Evolutionary conservation across 129 eudicot species (phyloP).

Genomic region (Deinandra increscens): DNA sequence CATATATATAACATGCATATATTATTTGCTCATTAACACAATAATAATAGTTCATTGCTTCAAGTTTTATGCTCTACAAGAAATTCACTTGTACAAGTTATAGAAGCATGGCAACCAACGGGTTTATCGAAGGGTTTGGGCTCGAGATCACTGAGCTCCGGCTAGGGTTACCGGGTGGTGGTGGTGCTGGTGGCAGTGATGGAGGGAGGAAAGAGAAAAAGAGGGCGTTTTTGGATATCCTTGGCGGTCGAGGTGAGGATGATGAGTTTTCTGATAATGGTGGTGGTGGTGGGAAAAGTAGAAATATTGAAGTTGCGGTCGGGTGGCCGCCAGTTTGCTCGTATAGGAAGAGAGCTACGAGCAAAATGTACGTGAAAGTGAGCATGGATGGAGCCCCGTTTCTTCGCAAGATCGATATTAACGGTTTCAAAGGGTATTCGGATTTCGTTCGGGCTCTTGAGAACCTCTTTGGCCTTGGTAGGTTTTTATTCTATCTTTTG

Average conservation of each 20-base stretch:
- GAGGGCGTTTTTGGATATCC: constrained; percentile 6
- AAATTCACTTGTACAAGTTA: not conserved
- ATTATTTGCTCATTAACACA: constrained; percentile 1
- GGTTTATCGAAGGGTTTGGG: not conserved
- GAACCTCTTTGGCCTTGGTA: constrained; percentile 12
- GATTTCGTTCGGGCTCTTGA: constrained; percentile 12
- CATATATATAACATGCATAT: constrained; percentile 11
- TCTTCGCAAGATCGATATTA: constrained; percentile 12
- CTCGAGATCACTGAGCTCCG: constrained; percentile 9
- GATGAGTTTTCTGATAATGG: not conserved
- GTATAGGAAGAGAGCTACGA: constrained; percentile 3
- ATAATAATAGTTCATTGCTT: constrained; percentile 11
- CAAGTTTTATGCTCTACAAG: not conserved
- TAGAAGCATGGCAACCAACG: too few relatives aligned
- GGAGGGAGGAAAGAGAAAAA: not conserved
- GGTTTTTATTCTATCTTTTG: not conserved
- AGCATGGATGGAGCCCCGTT: constrained; percentile 14
- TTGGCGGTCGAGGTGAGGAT: not conserved
- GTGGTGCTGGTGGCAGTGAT: not conserved
- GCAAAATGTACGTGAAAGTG: constrained; percentile 10
- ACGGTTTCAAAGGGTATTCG: constrained; percentile 5
- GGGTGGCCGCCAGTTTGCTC: constrained; percentile 13
- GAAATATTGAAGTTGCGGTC: not conserved
- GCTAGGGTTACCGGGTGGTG: not conserved
- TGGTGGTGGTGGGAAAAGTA: constrained; percentile 1